phyloP scores from a whole-genome alignment of 768 basidiomycete species.

The Lactifluus pinguis region DNA sequence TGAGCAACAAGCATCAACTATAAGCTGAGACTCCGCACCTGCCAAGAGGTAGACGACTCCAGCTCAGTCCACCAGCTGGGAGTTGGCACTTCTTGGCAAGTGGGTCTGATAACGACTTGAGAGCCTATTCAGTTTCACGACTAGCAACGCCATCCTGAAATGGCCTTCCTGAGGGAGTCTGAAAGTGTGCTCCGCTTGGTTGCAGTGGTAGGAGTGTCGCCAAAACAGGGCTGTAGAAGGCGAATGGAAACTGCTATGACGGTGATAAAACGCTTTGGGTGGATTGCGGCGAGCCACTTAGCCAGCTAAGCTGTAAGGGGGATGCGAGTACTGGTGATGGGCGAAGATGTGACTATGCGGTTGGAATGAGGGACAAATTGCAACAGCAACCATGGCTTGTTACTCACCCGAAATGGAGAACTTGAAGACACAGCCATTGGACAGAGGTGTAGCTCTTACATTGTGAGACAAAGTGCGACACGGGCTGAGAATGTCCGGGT shows the following conservation, averaged over 20 bases:
- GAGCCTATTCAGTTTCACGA: slow-evolving; percentile 8
- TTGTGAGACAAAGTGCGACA: neutral
- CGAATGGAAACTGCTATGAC: neutral
- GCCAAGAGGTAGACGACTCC: too few species aligned
- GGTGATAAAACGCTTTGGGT: slow-evolving; percentile 11
- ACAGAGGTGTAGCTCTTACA: neutral
- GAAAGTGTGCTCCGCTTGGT: slow-evolving; percentile 27
- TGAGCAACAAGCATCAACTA: too few species aligned
- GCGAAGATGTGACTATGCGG: neutral
- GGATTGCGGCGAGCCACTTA: neutral
- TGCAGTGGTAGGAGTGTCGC: slow-evolving; percentile 30
- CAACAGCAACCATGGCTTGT: slow-evolving; percentile 10
- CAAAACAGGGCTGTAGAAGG: slow-evolving; percentile 5
- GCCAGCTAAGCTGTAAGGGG: neutral
- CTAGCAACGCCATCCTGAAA: slow-evolving; percentile 17
- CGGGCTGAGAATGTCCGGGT: neutral
- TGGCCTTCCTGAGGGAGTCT: slow-evolving; percentile 15
- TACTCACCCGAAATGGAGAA: neutral
- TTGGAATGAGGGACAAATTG: neutral
- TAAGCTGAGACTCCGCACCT: too few species aligned
- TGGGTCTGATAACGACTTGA: too few species aligned
- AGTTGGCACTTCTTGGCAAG: too few species aligned
- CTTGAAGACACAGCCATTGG: neutral
- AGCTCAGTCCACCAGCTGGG: too few species aligned
- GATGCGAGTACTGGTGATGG: neutral